Conservation (phyloP, 2,329 filamentous ascomycete genomes). For the Dactylellina leptospora region DNA sequence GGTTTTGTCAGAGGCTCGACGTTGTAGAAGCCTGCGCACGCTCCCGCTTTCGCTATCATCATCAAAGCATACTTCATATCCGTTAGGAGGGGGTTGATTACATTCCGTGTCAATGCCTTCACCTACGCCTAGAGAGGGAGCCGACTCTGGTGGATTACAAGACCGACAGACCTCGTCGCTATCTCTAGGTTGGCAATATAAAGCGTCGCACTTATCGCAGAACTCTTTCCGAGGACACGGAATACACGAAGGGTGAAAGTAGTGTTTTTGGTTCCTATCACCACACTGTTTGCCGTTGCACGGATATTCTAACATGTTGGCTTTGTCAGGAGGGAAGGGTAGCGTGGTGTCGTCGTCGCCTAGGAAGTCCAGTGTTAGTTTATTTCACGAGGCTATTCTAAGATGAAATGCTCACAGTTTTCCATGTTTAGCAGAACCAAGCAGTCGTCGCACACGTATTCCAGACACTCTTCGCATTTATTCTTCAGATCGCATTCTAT, state of each 20-base stretch:
- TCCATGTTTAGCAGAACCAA: slow-evolving; percentile 7
- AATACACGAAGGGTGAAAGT: slow-evolving; percentile 8
- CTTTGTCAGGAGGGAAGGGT: background rate
- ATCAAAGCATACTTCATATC: too few species aligned
- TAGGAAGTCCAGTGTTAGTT: too few species aligned
- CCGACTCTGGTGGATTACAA: background rate
- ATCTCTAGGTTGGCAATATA: background rate
- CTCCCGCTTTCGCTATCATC: too few species aligned
- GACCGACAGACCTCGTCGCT: background rate
- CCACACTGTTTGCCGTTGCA: background rate
- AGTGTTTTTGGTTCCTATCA: background rate
- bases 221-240: background rate
- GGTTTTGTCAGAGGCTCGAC: too few species aligned
- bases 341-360: background rate
- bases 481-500: slow-evolving; percentile 9
- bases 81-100: too few species aligned
- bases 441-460: slow-evolving; percentile 7
- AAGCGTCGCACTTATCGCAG: background rate
- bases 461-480: slow-evolving; percentile 5
- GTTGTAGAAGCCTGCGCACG: too few species aligned
- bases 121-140: too few species aligned
- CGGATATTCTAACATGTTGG: slow-evolving; percentile 2
- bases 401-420: background rate
- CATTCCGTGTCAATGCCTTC: too few species aligned
- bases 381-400: background rate